phyloP scores from a whole-genome alignment of 495 filamentous ascomycete species.

The Daldinia bambusicola region DNA sequence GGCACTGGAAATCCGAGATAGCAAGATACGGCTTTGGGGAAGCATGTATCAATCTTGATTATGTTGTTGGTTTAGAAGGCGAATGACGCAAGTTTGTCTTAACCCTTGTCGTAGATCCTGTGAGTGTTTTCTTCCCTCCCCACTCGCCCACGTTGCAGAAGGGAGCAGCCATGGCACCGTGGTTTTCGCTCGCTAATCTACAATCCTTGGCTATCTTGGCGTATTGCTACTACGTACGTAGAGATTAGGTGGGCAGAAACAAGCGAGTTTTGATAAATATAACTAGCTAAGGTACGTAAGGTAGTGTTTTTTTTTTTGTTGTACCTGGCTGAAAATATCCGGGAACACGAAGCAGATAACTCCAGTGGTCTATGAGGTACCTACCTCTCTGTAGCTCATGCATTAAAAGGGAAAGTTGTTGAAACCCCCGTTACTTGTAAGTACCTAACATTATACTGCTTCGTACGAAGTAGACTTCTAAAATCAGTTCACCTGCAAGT shows the following conservation, averaged over 20 bases:
- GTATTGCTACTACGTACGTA: not conserved
- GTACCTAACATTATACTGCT: too few species aligned
- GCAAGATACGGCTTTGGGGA: slow-evolving; percentile 5
- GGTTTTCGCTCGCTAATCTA: slow-evolving; percentile 34
- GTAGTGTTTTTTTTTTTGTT: slow-evolving; percentile 14
- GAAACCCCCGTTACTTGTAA: not conserved
- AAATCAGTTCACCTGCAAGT: too few species aligned
- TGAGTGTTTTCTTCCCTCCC: slow-evolving; percentile 25
- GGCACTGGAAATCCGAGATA: slow-evolving; percentile 3
- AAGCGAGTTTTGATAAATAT: not conserved
- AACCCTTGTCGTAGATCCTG: slow-evolving; percentile 36
- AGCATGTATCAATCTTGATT: slow-evolving; percentile 25
- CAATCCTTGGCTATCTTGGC: slow-evolving; percentile 12
- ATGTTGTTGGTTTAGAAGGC: slow-evolving; percentile 16
- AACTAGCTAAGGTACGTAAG: too few species aligned
- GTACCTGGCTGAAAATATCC: not conserved
- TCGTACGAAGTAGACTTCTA: too few species aligned
- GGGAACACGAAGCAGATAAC: not conserved
- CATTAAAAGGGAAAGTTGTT: not conserved
- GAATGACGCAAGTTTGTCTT: slow-evolving; percentile 33
- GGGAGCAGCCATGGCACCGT: slow-evolving; percentile 4
- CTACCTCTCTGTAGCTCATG: not conserved
- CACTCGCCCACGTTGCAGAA: slow-evolving; percentile 25
- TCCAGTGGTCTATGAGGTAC: too few species aligned
- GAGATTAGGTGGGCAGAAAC: not conserved